phyloP scores from a whole-genome alignment of 108 stramenopile genomes.

The Ochromonas danica region DNA sequence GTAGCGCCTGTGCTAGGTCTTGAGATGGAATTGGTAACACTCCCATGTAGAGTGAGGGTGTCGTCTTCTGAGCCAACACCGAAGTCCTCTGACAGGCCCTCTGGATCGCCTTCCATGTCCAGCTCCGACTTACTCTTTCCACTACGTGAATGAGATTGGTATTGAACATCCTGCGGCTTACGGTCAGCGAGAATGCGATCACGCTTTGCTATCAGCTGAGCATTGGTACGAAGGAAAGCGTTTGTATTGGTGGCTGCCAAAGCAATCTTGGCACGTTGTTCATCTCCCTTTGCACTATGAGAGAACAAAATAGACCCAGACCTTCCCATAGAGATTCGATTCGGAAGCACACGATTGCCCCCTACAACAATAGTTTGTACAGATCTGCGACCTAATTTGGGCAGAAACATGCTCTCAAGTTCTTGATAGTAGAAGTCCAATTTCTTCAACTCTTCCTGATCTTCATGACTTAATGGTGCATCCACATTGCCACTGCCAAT shows the following conservation, averaged over 20 bases:
- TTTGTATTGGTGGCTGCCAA: not conserved
- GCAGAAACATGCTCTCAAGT: conserved; percentile 5
- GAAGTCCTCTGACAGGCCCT: too few species aligned
- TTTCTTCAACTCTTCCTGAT: not conserved
- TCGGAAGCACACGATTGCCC: not conserved
- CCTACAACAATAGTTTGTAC: not conserved
- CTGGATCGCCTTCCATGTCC: too few species aligned
- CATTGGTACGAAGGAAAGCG: not conserved
- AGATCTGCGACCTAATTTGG: not conserved
- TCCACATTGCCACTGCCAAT: too few species aligned
- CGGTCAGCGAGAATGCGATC: not conserved
- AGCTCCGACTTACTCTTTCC: too few species aligned
- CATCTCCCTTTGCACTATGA: not conserved
- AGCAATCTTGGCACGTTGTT: not conserved
- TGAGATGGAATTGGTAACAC: too few species aligned
- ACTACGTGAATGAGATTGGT: not conserved
- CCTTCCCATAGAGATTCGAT: not conserved
- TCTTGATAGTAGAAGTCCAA: not conserved
- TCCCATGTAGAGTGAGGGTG: too few species aligned
- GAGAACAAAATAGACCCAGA: too few species aligned
- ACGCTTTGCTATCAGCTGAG: not conserved
- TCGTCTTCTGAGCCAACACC: too few species aligned
- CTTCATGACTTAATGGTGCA: not conserved
- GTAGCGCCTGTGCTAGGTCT: too few species aligned
- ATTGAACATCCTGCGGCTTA: not conserved